Evolutionary conservation across 2,329 filamentous ascomycete genomes (phyloP).

Genomic region (Scopulariopsis brevicaulis): DNA sequence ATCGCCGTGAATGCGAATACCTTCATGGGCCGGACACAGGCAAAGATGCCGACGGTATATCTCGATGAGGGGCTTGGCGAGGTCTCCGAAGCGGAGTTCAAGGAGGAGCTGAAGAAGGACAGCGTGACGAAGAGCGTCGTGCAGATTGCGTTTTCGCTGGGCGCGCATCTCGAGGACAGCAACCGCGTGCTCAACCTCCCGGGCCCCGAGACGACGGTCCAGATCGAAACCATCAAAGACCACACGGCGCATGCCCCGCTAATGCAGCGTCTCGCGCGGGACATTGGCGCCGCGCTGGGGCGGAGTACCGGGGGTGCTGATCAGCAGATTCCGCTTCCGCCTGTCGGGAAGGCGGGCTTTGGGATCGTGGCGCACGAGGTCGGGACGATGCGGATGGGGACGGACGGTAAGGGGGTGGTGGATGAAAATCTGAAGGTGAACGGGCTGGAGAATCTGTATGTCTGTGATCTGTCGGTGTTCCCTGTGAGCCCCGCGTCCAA

Average conservation of each 20-base stretch:
- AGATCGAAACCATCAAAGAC: constrained; percentile 1
- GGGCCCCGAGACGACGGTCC: not conserved
- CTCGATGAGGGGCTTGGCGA: not conserved
- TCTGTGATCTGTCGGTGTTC: constrained; percentile 3
- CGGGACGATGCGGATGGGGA: constrained; percentile 3
- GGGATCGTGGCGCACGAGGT: constrained; percentile 3
- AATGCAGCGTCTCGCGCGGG: constrained; percentile 1
- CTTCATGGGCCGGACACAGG: not conserved
- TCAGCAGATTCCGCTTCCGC: not conserved
- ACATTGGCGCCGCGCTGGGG: constrained; percentile 1
- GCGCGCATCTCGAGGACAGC: not conserved
- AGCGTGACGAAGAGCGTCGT: not conserved
- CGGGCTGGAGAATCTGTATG: constrained; percentile 1
- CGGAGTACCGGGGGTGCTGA: not conserved
- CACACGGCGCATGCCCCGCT: not conserved
- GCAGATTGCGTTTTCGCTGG: constrained; percentile 1
- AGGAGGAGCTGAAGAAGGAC: constrained; percentile 2
- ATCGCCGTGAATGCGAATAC: constrained; percentile 4
- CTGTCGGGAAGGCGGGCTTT: not conserved
- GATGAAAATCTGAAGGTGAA: constrained; percentile 2
- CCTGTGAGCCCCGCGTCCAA: constrained; percentile 1
- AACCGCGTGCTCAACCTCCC: constrained; percentile 4
- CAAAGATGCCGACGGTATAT: constrained; percentile 1
- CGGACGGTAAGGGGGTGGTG: not conserved
- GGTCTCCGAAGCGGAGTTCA: constrained; percentile 1